Conservation (phyloP, 1,139 yeast genomes). For the Yamadazyma dushanensis region DNA sequence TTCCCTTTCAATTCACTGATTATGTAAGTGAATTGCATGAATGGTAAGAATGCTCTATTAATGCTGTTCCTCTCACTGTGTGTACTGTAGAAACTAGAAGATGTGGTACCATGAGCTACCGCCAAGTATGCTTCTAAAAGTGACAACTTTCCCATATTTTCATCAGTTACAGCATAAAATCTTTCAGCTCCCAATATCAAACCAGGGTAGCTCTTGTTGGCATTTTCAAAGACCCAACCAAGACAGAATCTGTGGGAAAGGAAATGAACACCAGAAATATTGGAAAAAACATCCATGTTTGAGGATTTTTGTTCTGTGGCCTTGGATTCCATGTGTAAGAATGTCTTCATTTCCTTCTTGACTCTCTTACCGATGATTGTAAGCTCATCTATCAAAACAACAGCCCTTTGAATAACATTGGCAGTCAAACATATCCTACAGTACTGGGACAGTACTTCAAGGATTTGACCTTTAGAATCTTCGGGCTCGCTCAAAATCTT, state of each 20-base stretch:
- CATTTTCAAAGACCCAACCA: conserved; percentile 66
- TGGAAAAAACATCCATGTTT: conserved; percentile 3
- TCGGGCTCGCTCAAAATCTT: conserved; percentile 36
- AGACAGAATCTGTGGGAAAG: conserved; percentile 66
- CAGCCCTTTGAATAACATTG: conserved; percentile 41
- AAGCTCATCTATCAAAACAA: conserved; percentile 20
- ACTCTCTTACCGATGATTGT: conserved; percentile 10
- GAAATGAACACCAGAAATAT: conserved; percentile 53
- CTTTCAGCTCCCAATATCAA: conserved; percentile 75
- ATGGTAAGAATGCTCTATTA: conserved; percentile 68
- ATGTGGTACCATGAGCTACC: conserved; percentile 59
- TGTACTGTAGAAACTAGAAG: conserved; percentile 52
- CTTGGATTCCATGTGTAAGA: not conserved
- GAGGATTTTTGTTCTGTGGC: not conserved
- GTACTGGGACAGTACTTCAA: conserved; percentile 60
- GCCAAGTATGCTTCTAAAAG: conserved; percentile 65
- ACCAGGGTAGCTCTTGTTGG: conserved; percentile 57
- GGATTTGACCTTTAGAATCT: conserved; percentile 31
- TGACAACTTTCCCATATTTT: conserved; percentile 63
- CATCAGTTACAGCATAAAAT: conserved; percentile 62
- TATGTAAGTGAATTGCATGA: conserved; percentile 59
- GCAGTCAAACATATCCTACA: conserved; percentile 61
- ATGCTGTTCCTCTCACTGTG: conserved; percentile 45
- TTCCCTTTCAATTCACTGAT: conserved; percentile 29
- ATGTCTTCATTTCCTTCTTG: not conserved